Percentiles rank a stretch among this genome's conserved stretches.
These are phyloP conservation scores for Sporobolomyces phaffii DNA, from an alignment of 768 basidiomycete genomes.

Conservation along the genomic window DNA sequence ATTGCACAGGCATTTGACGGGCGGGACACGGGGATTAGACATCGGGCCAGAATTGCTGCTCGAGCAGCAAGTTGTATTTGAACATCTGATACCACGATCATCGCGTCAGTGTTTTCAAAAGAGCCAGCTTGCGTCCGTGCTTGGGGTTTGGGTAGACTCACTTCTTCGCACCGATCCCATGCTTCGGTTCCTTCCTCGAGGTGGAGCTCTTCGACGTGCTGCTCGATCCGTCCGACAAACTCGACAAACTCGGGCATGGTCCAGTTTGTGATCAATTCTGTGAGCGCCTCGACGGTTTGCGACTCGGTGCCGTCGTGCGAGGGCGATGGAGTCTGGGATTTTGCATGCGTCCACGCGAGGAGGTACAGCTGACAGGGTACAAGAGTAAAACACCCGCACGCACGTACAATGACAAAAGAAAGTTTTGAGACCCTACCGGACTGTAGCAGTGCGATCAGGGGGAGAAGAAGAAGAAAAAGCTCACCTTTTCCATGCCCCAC, in stretches of 20 bases:
- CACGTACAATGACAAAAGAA: too few relatives aligned
- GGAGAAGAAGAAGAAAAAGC: too few relatives aligned
- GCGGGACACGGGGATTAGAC: too few relatives aligned
- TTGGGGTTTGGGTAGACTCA: too few relatives aligned
- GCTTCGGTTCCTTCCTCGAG: conserved; percentile 14
- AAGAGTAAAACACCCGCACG: too few relatives aligned
- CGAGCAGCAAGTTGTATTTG: conserved; percentile 28
- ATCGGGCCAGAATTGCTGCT: conserved; percentile 31
- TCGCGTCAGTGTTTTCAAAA: too few relatives aligned
- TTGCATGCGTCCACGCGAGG: conserved; percentile 57
- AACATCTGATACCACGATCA: conserved; percentile 21
- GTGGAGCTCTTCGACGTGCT: conserved; percentile 24
- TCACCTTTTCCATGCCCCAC: conserved; percentile 73
- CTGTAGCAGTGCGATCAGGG: too few relatives aligned
- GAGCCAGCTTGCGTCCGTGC: too few relatives aligned
- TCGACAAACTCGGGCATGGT: conserved; percentile 47
- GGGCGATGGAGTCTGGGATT: background rate
- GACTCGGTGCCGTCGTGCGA: conserved; percentile 44
- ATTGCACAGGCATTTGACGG: too few relatives aligned
- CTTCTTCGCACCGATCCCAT: conserved; percentile 28
- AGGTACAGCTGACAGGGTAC: conserved; percentile 70
- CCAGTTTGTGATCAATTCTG: conserved; percentile 61
- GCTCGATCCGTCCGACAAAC: conserved; percentile 43
- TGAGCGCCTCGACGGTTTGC: conserved; percentile 45
- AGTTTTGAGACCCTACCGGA: too few relatives aligned